Conservation (phyloP, 1,139 yeast species). For the Lodderomyces jiufengensis region DNA sequence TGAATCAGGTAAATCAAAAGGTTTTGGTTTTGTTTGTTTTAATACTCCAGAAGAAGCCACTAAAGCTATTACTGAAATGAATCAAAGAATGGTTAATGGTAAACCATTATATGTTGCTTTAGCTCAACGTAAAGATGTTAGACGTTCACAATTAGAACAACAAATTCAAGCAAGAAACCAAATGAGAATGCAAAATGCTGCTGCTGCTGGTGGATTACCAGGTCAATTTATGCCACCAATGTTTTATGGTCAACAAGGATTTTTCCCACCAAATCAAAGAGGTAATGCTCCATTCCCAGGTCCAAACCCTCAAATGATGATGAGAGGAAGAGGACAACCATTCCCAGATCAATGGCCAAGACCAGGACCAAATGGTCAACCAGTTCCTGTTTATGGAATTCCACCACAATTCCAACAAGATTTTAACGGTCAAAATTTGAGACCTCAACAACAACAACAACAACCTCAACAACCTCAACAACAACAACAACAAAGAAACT, state of each 20-base stretch:
- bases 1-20: slow-evolving; percentile 92
- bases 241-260: slow-evolving; percentile 89
- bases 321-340: slow-evolving; percentile 69
- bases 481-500: slow-evolving; percentile 32
- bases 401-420: slow-evolving; percentile 56
- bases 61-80: slow-evolving; percentile 97
- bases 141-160: slow-evolving; percentile 96
- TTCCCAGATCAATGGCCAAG: slow-evolving; percentile 65
- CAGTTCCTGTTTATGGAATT: slow-evolving; percentile 75
- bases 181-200: slow-evolving; percentile 96
- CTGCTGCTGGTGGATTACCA: slow-evolving; percentile 82
- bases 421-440: slow-evolving; percentile 30
- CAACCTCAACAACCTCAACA: slow-evolving; percentile 11
- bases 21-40: slow-evolving; percentile 98
- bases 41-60: slow-evolving; percentile 98
- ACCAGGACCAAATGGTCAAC: slow-evolving; percentile 76
- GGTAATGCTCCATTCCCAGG: slow-evolving; percentile 78
- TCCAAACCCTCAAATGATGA: slow-evolving; percentile 86
- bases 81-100: slow-evolving; percentile 92
- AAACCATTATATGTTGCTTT: slow-evolving; percentile 98
- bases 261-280: slow-evolving; percentile 76
- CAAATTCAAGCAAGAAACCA: slow-evolving; percentile 98
- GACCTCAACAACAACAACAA: slow-evolving; percentile 18
- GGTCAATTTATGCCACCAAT: slow-evolving; percentile 96
- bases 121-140: slow-evolving; percentile 98